Evolutionary conservation across 495 filamentous ascomycete species (phyloP).

Genomic region (Elaphomyces granulatus): DNA sequence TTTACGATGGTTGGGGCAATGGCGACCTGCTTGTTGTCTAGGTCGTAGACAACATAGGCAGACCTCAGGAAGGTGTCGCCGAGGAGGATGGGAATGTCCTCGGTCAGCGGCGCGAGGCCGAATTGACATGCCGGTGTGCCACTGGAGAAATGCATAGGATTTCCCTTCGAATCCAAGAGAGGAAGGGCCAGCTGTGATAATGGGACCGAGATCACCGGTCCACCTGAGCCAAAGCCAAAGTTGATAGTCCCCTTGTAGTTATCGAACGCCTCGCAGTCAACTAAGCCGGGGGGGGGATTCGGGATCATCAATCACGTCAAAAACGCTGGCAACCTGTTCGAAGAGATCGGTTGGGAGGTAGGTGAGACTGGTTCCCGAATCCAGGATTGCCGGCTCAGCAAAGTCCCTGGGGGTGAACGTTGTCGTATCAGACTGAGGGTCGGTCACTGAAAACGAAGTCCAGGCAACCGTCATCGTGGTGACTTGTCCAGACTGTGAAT

Average conservation of each 20-base stretch:
- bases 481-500: slow-evolving; percentile 18
- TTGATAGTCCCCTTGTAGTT: slow-evolving; percentile 52
- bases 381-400: slow-evolving; percentile 45
- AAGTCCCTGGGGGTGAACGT: slow-evolving; percentile 36
- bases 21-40: slow-evolving; percentile 42
- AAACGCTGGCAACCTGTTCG: slow-evolving; percentile 29
- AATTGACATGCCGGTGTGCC: slow-evolving; percentile 44
- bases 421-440: slow-evolving; percentile 9
- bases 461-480: slow-evolving; percentile 50
- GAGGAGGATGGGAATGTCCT: slow-evolving; percentile 41
- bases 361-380: slow-evolving; percentile 61
- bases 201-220: slow-evolving; percentile 43
- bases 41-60: slow-evolving; percentile 75
- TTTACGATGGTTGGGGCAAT: too few relatives aligned
- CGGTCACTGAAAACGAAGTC: slow-evolving; percentile 31
- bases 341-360: slow-evolving; percentile 56
- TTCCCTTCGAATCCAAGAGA: slow-evolving; percentile 24
- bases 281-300: slow-evolving; percentile 30
- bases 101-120: too few relatives aligned
- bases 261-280: slow-evolving; percentile 50
- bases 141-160: slow-evolving; percentile 36
- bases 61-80: slow-evolving; percentile 73
- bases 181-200: slow-evolving; percentile 55
- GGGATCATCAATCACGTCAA: slow-evolving; percentile 54
- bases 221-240: slow-evolving; percentile 35